Evolutionary conservation across 441 rosid genomes (phyloP), one percentile per base, ranked within the genome.

Genomic region (Populus tomentosa): DNA sequence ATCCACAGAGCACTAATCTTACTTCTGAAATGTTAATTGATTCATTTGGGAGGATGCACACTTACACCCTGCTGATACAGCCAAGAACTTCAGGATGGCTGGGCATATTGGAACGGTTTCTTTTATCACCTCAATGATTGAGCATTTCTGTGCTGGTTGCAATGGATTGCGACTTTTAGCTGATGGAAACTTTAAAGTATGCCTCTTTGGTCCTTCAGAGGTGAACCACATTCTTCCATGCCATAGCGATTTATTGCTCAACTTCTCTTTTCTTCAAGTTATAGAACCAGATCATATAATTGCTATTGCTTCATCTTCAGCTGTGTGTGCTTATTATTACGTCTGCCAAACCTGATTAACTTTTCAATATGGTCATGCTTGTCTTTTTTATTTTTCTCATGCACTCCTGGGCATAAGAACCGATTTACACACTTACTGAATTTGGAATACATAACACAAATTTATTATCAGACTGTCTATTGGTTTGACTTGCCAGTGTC

Each of bases 141-240:
- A 24, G 24, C 24, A 24, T 24, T 24, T 24, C 24, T 24, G 24
- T 24, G 24, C 24, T 24, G 24, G 24, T 24, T 24, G 24, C 24
- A 24, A 24, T 24, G 24, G 24, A 24, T 24, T 24, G 24, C 24
- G 24, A 24, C 24, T 24, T 24, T 24, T 24, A 24, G 24, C 24
- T 24, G 24, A 24, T 24, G 24, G 24, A 24, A 24, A 24, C 24
- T 24, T 24, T 24, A 24, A 24, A 24, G 24, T 24, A 24, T 24
- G 24, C 88, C 89, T 95, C 81, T 95, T 95, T 42, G 98, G 97
- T 79, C 97, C 98, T 75, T 87, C 98, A 67, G 98, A 93, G 96
- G 97, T 90, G 81, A 28, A 73, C 74, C 69, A 59, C 65, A 40
- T 64, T 8, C 67, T 65, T 13, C 36, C 42, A 36, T 16, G 18